Conservation (phyloP, 352 stramenopile species). For the Globisporangium iwayamae region DNA sequence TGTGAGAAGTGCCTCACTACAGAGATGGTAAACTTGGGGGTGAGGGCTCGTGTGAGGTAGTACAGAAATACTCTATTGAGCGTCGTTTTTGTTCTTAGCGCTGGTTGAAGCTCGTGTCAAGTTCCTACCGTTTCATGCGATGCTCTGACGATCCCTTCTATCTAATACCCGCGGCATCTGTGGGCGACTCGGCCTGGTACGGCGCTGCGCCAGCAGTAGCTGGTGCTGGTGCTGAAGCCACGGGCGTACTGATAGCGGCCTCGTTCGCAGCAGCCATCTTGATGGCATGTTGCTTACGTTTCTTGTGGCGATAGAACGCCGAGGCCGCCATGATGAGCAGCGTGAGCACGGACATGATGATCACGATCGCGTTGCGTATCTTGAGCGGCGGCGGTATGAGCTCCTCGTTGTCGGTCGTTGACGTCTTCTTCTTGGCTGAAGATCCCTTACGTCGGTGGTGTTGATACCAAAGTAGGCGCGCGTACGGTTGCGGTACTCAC, state of each 20-base stretch:
- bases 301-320: background rate
- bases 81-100: background rate
- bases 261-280: background rate
- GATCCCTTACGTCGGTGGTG: no score
- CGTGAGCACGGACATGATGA: background rate
- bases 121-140: no score
- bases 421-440: background rate
- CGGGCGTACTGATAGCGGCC: background rate
- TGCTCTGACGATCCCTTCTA: background rate
- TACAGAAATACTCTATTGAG: background rate
- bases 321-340: background rate
- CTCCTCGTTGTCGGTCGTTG: background rate
- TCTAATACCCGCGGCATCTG: background rate
- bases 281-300: background rate
- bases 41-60: background rate
- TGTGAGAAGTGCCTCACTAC: background rate
- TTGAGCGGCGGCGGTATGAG: background rate
- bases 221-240: background rate
- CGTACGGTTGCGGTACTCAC: background rate
- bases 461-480: background rate
- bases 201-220: background rate
- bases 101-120: background rate
- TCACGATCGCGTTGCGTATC: background rate
- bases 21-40: background rate
- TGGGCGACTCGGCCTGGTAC: background rate